These are phyloP conservation scores for Cordyceps cicadae DNA, from an alignment of 2,329 filamentous ascomycete species.

Conservation along the genomic window DNA sequence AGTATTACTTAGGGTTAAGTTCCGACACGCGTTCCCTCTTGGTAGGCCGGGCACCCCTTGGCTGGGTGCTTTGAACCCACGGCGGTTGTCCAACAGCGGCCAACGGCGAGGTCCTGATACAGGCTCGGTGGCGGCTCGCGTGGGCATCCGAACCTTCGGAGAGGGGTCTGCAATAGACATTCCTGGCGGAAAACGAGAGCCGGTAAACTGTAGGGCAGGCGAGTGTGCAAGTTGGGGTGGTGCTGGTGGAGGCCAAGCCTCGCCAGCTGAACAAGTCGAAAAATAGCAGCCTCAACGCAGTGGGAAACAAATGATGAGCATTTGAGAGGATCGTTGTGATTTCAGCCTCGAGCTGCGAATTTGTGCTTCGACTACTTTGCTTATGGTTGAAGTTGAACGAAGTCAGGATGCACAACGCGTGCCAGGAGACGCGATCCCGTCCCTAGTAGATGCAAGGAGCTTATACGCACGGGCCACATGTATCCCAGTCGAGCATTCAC, in stretches of 20 bases:
- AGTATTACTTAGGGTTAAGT: conserved; percentile 83
- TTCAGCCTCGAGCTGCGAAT: background rate
- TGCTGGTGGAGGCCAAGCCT: conserved; percentile 17
- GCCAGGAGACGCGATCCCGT: conserved; percentile 3
- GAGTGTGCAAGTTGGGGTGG: conserved; percentile 46
- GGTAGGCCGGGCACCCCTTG: conserved; percentile 30
- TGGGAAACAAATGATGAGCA: conserved; percentile 10
- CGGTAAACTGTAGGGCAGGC: conserved; percentile 76
- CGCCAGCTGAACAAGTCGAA: background rate
- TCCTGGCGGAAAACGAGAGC: conserved; percentile 61
- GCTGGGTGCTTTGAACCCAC: conserved; percentile 27
- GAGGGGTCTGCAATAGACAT: conserved; percentile 46
- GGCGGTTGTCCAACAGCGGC: conserved; percentile 36
- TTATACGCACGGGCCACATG: background rate
- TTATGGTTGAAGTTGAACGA: conserved; percentile 2
- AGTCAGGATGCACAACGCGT: background rate
- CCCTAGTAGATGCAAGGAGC: background rate
- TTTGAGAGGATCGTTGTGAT: background rate
- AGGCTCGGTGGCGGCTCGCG: conserved; percentile 53
- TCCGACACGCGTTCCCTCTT: conserved; percentile 63
- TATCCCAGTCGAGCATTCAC: background rate
- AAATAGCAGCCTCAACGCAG: conserved; percentile 9
- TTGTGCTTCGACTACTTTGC: background rate
- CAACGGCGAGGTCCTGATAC: conserved; percentile 43
- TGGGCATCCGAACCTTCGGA: conserved; percentile 27